Conservation (phyloP, 805 yeast species). For the Komagataella mondaviorum region DNA sequence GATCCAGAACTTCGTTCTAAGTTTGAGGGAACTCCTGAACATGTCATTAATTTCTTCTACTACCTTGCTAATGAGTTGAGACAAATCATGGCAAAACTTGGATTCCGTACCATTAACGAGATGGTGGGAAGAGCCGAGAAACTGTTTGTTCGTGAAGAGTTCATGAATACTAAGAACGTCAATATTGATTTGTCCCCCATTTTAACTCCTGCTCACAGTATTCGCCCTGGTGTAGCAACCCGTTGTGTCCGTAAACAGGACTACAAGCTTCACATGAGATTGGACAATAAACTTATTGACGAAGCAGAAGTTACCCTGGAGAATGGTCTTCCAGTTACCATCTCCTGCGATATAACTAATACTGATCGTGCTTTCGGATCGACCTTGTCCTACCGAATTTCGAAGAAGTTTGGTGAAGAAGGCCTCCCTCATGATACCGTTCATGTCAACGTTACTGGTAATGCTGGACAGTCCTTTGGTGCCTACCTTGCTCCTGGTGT, state of each 20-base stretch:
- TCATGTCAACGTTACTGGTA: conserved; percentile 82
- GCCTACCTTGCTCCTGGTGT: conserved; percentile 95
- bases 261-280: conserved; percentile 81
- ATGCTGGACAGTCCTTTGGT: conserved; percentile 98
- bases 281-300: conserved; percentile 91
- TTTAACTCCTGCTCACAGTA: conserved; percentile 90
- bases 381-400: conserved; percentile 85
- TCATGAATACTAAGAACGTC: conserved; percentile 79
- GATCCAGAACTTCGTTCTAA: conserved; percentile 88
- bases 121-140: conserved; percentile 97
- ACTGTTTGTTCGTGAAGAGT: conserved; percentile 71
- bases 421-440: conserved; percentile 95
- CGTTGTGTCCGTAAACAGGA: conserved; percentile 88
- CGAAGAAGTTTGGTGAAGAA: conserved; percentile 84
- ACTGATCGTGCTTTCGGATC: conserved; percentile 96
- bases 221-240: conserved; percentile 95
- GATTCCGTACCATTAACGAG: conserved; percentile 91
- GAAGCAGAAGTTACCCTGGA: conserved; percentile 94
- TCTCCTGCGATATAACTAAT: conserved; percentile 85
- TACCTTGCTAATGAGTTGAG: conserved; percentile 89
- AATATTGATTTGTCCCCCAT: conserved; percentile 87
- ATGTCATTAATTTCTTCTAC: conserved; percentile 94
- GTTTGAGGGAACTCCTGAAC: conserved; percentile 95
- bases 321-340: conserved; percentile 90
- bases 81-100: conserved; percentile 85